Percentiles rank a stretch among this genome's conserved stretches.
phyloP scores from a whole-genome alignment of 306 rosid species.

The Cucumis sativus region Cucumber_9930_V3 NC_026655.2:5417001-5417500 shows the following conservation, averaged over 20 bases:
- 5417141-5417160: not conserved
- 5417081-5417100: slow-evolving; percentile 2
- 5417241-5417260: slow-evolving; percentile 46
- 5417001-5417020: not conserved
- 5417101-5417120: slow-evolving; percentile 11
- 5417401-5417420: slow-evolving; percentile 74
- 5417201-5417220: slow-evolving; percentile 17
- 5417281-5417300: slow-evolving; percentile 12
- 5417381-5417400: slow-evolving; percentile 69
- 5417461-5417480: slow-evolving; percentile 44
- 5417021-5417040: not conserved
- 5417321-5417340: slow-evolving; percentile 14
- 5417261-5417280: slow-evolving; percentile 17
- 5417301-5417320: slow-evolving; percentile 18
- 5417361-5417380: slow-evolving; percentile 57
- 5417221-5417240: slow-evolving; percentile 26
- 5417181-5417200: slow-evolving; percentile 29
- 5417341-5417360: slow-evolving; percentile 8
- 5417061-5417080: slow-evolving; percentile 6
- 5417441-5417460: slow-evolving; percentile 38
- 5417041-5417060: not conserved
- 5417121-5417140: slow-evolving; percentile 26
- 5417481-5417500: slow-evolving; percentile 35
- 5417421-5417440: slow-evolving; percentile 70
- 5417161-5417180: slow-evolving; percentile 13